Percentiles rank a stretch among this genome's conserved stretches.
These are phyloP conservation scores for Penicillium paradoxum DNA, from an alignment of 495 filamentous ascomycete genomes.

Conservation along the genomic window DNA sequence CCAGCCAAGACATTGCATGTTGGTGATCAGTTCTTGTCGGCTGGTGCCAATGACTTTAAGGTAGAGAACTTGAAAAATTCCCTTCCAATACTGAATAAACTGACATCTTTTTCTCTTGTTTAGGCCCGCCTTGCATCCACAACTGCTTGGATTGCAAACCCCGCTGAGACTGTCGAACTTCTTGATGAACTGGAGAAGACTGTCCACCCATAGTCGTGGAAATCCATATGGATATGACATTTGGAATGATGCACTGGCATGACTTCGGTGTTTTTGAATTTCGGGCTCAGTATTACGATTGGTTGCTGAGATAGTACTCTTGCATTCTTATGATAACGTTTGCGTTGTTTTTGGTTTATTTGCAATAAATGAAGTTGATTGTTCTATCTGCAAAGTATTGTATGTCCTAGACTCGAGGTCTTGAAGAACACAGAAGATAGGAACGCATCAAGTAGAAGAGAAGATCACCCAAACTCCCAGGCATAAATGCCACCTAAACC, in stretches of 20 bases:
- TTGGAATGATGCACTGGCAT: not conserved
- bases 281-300: not conserved
- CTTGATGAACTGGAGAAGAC: slow-evolving; percentile 60
- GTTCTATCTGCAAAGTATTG: slow-evolving; percentile 10
- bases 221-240: not conserved
- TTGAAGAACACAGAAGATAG: not conserved
- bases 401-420: not conserved
- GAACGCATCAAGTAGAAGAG: not conserved
- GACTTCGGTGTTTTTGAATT: not conserved
- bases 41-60: slow-evolving; percentile 96
- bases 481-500: slow-evolving; percentile 9
- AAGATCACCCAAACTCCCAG: slow-evolving; percentile 6
- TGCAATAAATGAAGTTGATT: not conserved
- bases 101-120: not conserved
- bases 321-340: not conserved
- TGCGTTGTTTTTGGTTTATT: not conserved
- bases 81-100: not conserved
- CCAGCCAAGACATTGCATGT: slow-evolving; percentile 71
- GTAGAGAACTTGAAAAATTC: slow-evolving; percentile 28
- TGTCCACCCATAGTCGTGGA: slow-evolving; percentile 1
- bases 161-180: slow-evolving; percentile 80
- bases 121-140: slow-evolving; percentile 60
- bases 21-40: slow-evolving; percentile 93
- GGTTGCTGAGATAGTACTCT: not conserved
- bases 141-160: slow-evolving; percentile 88